Base-by-base conservation (phyloP, 192 early-diverging fungal species). In the Coemansia sp. region DNA sequence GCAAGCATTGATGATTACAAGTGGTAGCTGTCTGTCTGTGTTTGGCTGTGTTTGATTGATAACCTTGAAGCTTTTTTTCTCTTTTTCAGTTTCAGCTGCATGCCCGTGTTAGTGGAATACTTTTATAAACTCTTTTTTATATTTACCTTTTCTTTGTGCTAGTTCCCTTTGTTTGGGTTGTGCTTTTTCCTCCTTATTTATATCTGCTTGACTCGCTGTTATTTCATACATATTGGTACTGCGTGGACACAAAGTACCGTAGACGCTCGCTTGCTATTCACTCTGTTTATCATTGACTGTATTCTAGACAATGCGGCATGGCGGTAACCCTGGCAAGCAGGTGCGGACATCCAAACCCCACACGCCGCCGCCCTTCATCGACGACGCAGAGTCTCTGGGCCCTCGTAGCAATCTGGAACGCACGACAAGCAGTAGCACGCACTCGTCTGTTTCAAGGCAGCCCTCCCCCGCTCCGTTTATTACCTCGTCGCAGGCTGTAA, bases 311-410 rank as follows among this genome's bases (percentile, higher is more conserved):
- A 17, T 19, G 59, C 38, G 42, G 17, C 19, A 61, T 7, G 64
- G 72, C 54, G 67, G 41, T 22, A 70, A 74, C 58, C 48, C 74
- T 59, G 65, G 67, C 44, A 70, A 49, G 53, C 70, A 65, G 17
- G 68, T 73, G 13, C 71, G 61, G 22, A 64, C 66, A 38, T 57
- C 72, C 39, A 25, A 20, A 53, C 12, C 63, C 50, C 17, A 22
- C 43, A 64, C 22, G 7, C 4, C 63, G 6, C 22, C 43, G 16
- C 5, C 37, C 13, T 13, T 45, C 3, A 69, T 59, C 58, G 49
- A 37, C 22, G 54, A 55, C 14, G 32, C 65, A 22, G 54, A 67
- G 25, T 17, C 51, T 41, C 16, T 41, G 16, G 57, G n/a, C n/a
- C n/a, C 39, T 13, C 51, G 17, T 55, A 25, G 32, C 56, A 66